Percentiles rank a stretch among this genome's conserved stretches.
Evolutionary conservation across 108 stramenopile genomes (phyloP).

Genomic region (Schizochytrium sp.): DNA sequence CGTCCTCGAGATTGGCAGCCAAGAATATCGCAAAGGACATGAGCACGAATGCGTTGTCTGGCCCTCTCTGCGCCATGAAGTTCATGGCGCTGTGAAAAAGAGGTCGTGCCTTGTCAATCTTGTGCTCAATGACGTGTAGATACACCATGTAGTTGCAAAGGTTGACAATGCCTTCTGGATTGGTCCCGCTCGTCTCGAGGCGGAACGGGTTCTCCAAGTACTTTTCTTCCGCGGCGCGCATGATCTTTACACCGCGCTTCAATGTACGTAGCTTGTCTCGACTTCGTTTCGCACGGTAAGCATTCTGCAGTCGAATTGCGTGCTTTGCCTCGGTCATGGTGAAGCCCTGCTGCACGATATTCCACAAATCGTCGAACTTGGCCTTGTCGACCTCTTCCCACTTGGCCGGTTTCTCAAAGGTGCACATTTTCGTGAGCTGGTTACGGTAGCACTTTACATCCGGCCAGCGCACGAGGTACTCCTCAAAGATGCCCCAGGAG

Average conservation of each 20-base stretch:
- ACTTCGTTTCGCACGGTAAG: not conserved
- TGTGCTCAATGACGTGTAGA: not conserved
- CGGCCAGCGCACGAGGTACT: not conserved
- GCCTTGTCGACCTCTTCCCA: not conserved
- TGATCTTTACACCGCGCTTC: not conserved
- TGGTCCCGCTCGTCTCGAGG: not conserved
- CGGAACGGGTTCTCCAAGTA: slow-evolving; percentile 5
- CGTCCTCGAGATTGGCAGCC: not conserved
- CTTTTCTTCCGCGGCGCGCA: not conserved
- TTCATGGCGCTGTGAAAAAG: not conserved
- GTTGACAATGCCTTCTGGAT: not conserved
- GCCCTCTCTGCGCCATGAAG: not conserved
- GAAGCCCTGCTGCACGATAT: not conserved
- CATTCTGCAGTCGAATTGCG: not conserved
- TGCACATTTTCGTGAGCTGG: not conserved
- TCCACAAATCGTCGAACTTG: not conserved
- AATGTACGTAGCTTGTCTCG: not conserved
- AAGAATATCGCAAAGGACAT: not conserved
- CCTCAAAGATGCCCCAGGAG: not conserved
- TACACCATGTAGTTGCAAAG: not conserved
- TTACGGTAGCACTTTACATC: not conserved
- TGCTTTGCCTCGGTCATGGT: not conserved
- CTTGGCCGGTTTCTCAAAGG: not conserved
- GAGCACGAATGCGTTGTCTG: not conserved
- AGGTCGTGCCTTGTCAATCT: not conserved